These are phyloP conservation scores for Colletotrichum sp. DNA, from an alignment of 2,329 filamentous ascomycete genomes.

Conservation along the genomic window DNA sequence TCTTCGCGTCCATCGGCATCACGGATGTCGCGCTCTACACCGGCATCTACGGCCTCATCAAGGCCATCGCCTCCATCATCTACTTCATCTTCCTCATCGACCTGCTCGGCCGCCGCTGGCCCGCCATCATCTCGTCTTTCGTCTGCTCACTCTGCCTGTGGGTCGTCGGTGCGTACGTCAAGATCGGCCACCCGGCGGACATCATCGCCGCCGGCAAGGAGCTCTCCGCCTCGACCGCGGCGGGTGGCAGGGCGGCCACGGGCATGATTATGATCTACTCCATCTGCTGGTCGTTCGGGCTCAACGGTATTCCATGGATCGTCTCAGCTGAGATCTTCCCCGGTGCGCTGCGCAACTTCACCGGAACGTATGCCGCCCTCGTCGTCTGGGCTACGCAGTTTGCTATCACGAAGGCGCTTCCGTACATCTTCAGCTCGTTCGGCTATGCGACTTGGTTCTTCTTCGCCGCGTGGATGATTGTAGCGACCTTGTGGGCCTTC, in stretches of 20 bases:
- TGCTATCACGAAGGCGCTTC: slow-evolving; percentile 46
- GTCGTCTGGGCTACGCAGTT: slow-evolving; percentile 47
- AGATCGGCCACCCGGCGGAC: slow-evolving; percentile 51
- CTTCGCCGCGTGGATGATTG: slow-evolving; percentile 57
- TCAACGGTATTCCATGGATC: slow-evolving; percentile 52
- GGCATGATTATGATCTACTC: slow-evolving; percentile 61
- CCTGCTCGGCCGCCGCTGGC: slow-evolving; percentile 40
- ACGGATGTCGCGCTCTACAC: slow-evolving; percentile 50
- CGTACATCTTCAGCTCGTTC: slow-evolving; percentile 48
- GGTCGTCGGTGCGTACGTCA: slow-evolving; percentile 58
- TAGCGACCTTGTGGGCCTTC: slow-evolving; percentile 52
- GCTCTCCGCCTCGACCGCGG: slow-evolving; percentile 43
- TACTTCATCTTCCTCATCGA: slow-evolving; percentile 46
- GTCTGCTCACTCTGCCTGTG: slow-evolving; percentile 54
- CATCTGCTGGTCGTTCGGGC: slow-evolving; percentile 50
- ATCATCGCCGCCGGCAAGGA: slow-evolving; percentile 47
- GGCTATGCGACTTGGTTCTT: slow-evolving; percentile 62
- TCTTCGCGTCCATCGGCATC: slow-evolving; percentile 50
- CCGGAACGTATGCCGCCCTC: slow-evolving; percentile 44
- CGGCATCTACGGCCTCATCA: slow-evolving; percentile 55
- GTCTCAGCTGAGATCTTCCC: slow-evolving; percentile 50
- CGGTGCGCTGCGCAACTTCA: slow-evolving; percentile 44
- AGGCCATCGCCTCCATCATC: slow-evolving; percentile 44
- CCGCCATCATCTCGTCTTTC: slow-evolving; percentile 52
- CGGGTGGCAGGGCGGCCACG: slow-evolving; percentile 56